Evolutionary conservation across 1,139 yeast genomes (phyloP).

Genomic region (Blastobotrys capitulatus): DNA sequence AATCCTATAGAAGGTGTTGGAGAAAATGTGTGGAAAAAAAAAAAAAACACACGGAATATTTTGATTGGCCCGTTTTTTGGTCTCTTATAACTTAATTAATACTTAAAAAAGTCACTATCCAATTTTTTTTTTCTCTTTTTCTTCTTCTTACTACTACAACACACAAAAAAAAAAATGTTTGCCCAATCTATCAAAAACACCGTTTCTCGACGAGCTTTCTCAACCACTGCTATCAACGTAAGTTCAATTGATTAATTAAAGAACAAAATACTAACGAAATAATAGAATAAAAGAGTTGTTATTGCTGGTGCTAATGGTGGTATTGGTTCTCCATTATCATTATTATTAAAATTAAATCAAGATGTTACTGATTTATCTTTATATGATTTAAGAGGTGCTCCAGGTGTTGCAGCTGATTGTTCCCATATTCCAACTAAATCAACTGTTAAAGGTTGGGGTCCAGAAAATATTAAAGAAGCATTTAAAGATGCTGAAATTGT

Average conservation of each 20-base stretch:
- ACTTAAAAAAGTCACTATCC: neutral
- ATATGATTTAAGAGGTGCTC: constrained; percentile 84
- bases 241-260: neutral
- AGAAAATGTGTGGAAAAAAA: too few species aligned
- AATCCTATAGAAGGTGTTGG: too few species aligned
- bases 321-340: constrained; percentile 90
- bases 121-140: neutral
- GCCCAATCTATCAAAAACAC: constrained; percentile 15
- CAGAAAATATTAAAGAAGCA: constrained; percentile 55
- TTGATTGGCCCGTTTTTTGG: too few species aligned
- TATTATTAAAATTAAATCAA: constrained; percentile 67
- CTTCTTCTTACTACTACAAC: neutral
- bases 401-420: constrained; percentile 91
- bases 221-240: constrained; percentile 51
- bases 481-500: constrained; percentile 69
- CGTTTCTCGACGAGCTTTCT: constrained; percentile 51
- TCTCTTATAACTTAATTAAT: too few species aligned
- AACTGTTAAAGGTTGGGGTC: constrained; percentile 62
- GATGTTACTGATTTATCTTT: constrained; percentile 58
- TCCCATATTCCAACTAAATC: constrained; percentile 85
- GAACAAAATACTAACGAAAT: neutral
- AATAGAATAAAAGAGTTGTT: constrained; percentile 27
- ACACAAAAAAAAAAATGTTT: constrained; percentile 12
- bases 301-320: constrained; percentile 43
- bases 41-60: too few species aligned